phyloP scores from a whole-genome alignment of 331 rosid genomes.

The Rosa hybrid region DNA sequence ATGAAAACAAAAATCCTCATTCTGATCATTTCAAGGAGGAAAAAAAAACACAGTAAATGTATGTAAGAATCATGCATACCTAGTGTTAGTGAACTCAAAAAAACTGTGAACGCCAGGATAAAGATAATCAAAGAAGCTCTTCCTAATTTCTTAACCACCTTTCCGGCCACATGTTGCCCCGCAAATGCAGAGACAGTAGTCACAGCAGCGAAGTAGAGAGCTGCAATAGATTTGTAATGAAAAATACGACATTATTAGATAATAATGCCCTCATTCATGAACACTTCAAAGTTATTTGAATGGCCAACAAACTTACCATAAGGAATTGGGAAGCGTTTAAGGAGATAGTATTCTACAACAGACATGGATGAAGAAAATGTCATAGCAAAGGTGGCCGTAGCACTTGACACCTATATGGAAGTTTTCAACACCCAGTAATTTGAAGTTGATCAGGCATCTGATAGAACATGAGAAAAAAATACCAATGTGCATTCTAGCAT shows the following conservation, averaged over 20 bases:
- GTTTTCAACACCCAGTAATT: not conserved
- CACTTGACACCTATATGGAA: slow-evolving; percentile 29
- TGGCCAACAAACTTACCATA: slow-evolving; percentile 17
- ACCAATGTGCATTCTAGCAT: not conserved
- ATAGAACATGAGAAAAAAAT: not conserved
- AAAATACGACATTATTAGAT: not conserved
- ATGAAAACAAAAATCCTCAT: not conserved
- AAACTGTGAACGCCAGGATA: slow-evolving; percentile 22
- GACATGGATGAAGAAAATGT: slow-evolving; percentile 28
- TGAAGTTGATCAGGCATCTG: not conserved
- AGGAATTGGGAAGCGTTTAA: slow-evolving; percentile 27
- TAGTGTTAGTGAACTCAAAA: slow-evolving; percentile 18
- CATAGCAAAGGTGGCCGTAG: slow-evolving; percentile 27
- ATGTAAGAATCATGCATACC: slow-evolving; percentile 6
- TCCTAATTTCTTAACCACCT: slow-evolving; percentile 21
- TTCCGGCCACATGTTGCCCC: slow-evolving; percentile 19
- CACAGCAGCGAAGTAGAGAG: slow-evolving; percentile 28
- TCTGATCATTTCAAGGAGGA: not conserved
- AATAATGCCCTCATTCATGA: not conserved
- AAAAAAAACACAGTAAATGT: not conserved
- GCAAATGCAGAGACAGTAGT: not conserved
- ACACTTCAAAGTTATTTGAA: not conserved
- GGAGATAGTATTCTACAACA: slow-evolving; percentile 25
- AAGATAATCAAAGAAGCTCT: slow-evolving; percentile 30
- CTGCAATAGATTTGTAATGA: slow-evolving; percentile 3